These are phyloP conservation scores for Lojkania enalia DNA, from an alignment of 2,329 filamentous ascomycete species.

Conservation along the genomic window DNA sequence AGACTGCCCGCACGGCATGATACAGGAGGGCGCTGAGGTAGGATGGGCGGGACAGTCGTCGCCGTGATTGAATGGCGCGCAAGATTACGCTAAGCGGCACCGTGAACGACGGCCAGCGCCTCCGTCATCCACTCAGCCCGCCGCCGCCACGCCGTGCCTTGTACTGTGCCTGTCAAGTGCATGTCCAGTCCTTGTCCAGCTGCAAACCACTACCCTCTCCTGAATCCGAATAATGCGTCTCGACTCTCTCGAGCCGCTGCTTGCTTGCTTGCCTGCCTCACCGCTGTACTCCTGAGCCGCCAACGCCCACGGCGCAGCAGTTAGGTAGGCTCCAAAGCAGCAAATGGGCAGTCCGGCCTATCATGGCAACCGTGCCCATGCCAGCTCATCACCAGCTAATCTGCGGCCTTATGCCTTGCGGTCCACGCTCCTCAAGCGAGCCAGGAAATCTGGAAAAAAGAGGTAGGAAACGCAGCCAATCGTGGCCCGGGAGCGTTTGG, in stretches of 20 bases:
- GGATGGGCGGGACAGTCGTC: neutral
- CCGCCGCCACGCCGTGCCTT: no score
- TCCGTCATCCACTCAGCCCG: conserved; percentile 1
- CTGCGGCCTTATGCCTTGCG: conserved; percentile 23
- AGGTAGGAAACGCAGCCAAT: conserved; percentile 19
- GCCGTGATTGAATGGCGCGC: neutral
- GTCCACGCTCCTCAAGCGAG: conserved; percentile 18
- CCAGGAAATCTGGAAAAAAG: conserved; percentile 17
- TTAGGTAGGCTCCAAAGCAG: conserved; percentile 23
- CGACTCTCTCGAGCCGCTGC: no score
- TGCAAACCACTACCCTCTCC: conserved; percentile 10
- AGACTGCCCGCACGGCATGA: conserved; percentile 1
- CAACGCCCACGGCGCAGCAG: conserved; percentile 20
- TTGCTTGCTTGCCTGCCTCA: no score
- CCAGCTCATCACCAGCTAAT: conserved; percentile 22
- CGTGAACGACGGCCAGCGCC: neutral
- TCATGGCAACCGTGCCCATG: conserved; percentile 14
- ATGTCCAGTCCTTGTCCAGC: neutral
- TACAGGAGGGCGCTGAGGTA: neutral
- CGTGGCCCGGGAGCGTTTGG: conserved; percentile 2
- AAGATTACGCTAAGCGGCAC: conserved; percentile 3
- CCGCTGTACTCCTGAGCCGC: conserved; percentile 25
- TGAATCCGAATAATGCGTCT: neutral
- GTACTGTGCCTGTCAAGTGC: no score
- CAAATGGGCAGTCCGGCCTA: conserved; percentile 23